These are phyloP conservation scores for Macrolepiota dolichaula DNA, from an alignment of 768 basidiomycete genomes.

Conservation along the genomic window DNA sequence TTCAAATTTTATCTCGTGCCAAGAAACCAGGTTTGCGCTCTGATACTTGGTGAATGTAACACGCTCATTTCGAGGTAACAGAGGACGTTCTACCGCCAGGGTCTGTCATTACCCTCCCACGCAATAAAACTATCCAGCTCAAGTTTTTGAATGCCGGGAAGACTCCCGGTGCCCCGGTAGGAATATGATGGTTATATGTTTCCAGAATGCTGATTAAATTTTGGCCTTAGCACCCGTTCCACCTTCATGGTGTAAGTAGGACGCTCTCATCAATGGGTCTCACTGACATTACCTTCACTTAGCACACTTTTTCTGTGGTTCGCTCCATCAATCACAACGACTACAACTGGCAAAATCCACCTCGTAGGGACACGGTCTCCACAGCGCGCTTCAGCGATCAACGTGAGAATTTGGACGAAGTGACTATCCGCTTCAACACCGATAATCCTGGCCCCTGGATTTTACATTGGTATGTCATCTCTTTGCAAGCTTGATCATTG, in stretches of 20 bases:
- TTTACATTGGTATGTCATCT: slow-evolving; percentile 17
- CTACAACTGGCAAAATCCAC: slow-evolving; percentile 11
- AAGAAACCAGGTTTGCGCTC: slow-evolving; percentile 21
- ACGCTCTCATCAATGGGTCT: neutral
- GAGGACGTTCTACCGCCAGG: slow-evolving; percentile 30
- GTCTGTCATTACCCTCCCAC: slow-evolving; percentile 34
- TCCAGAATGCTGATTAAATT: neutral
- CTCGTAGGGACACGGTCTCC: slow-evolving; percentile 15
- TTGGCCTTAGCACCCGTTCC: slow-evolving; percentile 11
- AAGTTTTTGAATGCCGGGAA: neutral
- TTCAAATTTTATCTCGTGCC: slow-evolving; percentile 25
- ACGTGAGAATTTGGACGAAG: slow-evolving; percentile 14
- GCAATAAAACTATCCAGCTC: slow-evolving; percentile 20
- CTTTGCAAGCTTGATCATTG: neutral
- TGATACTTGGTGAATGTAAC: neutral
- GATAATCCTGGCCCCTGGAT: slow-evolving; percentile 39
- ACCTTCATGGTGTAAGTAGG: slow-evolving; percentile 22
- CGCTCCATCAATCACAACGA: neutral
- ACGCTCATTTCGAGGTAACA: neutral
- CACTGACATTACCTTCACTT: neutral
- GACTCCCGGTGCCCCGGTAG: slow-evolving; percentile 1
- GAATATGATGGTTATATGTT: neutral
- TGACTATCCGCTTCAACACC: slow-evolving; percentile 46
- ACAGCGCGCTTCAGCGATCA: neutral
- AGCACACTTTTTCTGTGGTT: slow-evolving; percentile 19